Percentiles rank a stretch among this genome's conserved stretches.
phyloP scores from a whole-genome alignment of 2,329 filamentous ascomycete genomes.

The Piedraia hortae region DNA sequence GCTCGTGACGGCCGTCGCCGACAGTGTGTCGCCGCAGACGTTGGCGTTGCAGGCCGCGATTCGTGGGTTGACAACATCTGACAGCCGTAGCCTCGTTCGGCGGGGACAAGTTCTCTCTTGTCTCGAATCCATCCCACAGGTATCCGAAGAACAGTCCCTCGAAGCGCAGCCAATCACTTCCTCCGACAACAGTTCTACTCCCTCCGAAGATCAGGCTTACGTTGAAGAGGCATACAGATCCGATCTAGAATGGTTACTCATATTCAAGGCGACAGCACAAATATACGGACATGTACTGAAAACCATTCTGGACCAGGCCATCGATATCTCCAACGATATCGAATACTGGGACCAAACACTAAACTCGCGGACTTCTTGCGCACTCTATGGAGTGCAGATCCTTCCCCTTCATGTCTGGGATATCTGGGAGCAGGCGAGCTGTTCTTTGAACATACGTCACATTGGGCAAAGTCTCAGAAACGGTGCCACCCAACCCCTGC shows the following conservation, averaged over 20 bases:
- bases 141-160: slow-evolving; percentile 3
- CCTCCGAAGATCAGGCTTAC: no score
- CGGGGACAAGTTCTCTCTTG: slow-evolving; percentile 3
- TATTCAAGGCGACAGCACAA: slow-evolving; percentile 80
- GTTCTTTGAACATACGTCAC: slow-evolving; percentile 6
- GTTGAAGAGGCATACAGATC: slow-evolving; percentile 29
- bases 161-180: no score
- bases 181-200: no score
- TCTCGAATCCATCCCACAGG: slow-evolving; percentile 4
- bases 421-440: slow-evolving; percentile 22
- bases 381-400: slow-evolving; percentile 64
- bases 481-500: slow-evolving; percentile 10
- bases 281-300: slow-evolving; percentile 58
- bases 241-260: slow-evolving; percentile 70
- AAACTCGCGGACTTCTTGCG: slow-evolving; percentile 48
- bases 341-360: slow-evolving; percentile 91
- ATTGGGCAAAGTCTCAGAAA: no score
- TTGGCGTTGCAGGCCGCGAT: slow-evolving; percentile 11
- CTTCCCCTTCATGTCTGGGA: slow-evolving; percentile 47
- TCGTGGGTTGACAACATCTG: slow-evolving; percentile 7
- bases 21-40: no score
- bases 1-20: no score
- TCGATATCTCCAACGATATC: slow-evolving; percentile 60
- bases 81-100: slow-evolving; percentile 6
- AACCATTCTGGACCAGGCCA: slow-evolving; percentile 53